These are phyloP conservation scores for Barnettozyma populi DNA, from an alignment of 805 yeast genomes.

Conservation along the genomic window DNA sequence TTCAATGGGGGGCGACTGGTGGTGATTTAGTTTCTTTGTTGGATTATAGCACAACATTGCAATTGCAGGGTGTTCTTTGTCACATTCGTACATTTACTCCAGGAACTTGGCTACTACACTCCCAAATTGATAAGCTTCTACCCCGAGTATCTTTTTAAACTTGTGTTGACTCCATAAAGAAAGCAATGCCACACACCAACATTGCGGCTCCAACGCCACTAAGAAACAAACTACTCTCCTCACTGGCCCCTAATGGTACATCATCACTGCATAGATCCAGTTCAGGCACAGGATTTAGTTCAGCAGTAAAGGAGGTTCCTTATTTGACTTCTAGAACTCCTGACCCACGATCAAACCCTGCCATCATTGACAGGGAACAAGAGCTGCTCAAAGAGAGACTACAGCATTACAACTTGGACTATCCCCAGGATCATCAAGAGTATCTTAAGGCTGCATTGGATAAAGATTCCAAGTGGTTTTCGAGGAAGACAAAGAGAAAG, in stretches of 20 bases:
- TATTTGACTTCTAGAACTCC: slow-evolving; percentile 20
- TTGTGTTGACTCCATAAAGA: background rate
- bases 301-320: slow-evolving; percentile 6
- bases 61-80: background rate
- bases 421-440: slow-evolving; percentile 37
- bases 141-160: background rate
- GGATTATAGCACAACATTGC: background rate
- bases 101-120: background rate
- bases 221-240: slow-evolving; percentile 13
- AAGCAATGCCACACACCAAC: background rate
- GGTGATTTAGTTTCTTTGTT: background rate
- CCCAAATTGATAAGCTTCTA: background rate
- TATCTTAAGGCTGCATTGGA: slow-evolving; percentile 27
- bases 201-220: slow-evolving; percentile 21
- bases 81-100: too few species aligned
- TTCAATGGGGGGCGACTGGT: background rate
- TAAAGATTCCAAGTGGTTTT: slow-evolving; percentile 34
- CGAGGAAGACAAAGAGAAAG: slow-evolving; percentile 30
- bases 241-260: slow-evolving; percentile 2
- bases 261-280: slow-evolving; percentile 11
- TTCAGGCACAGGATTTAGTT: slow-evolving; percentile 13
- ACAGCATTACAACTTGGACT: slow-evolving; percentile 44
- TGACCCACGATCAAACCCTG: slow-evolving; percentile 18
- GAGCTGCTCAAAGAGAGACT: slow-evolving; percentile 26
- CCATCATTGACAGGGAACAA: slow-evolving; percentile 14